Base-by-base conservation (phyloP, 768 basidiomycete species). In the Kwoniella bestiolae region DNA sequence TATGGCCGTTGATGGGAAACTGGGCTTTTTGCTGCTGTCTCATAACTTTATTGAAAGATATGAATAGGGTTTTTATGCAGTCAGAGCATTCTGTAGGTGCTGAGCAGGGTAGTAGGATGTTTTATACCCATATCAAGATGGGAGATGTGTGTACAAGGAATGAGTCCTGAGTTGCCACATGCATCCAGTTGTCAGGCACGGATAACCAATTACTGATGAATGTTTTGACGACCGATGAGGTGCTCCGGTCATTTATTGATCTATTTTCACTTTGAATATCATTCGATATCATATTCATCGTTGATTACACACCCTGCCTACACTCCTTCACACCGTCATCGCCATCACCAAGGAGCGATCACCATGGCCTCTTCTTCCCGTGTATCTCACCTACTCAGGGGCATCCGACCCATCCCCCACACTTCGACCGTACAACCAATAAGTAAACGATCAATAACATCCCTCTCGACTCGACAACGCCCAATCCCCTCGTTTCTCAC, bases 101-200 rank as follows among this genome's bases (percentile, higher is more conserved):
- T n/a, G n/a, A n/a, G n/a, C n/a, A n/a, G n/a, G n/a, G n/a, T n/a
- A n/a, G n/a, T n/a, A n/a, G n/a, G n/a, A n/a, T n/a, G n/a, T n/a
- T n/a, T n/a, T n/a, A n/a, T n/a, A n/a, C n/a, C n/a, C n/a, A n/a
- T n/a, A n/a, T n/a, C n/a, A n/a, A n/a, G n/a, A n/a, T n/a, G n/a
- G n/a, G n/a, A n/a, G n/a, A n/a, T n/a, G n/a, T n/a, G n/a, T n/a
- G n/a, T n/a, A n/a, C n/a, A n/a, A n/a, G n/a, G n/a, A n/a, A n/a
- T n/a, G n/a, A n/a, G n/a, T n/a, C n/a, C n/a, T n/a, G n/a, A n/a
- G 23, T 51, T 29, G 50, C 50, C 50, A 51, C 50, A 51, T 31
- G 11, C 6, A 9, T 21, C 14, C 6, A 5, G 23, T 21, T 18
- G 23, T 16, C 9, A 51, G 50, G 50, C 50, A 51, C 50, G 50